phyloP scores from a whole-genome alignment of 805 yeast species.

The Candida insectorum region DNA sequence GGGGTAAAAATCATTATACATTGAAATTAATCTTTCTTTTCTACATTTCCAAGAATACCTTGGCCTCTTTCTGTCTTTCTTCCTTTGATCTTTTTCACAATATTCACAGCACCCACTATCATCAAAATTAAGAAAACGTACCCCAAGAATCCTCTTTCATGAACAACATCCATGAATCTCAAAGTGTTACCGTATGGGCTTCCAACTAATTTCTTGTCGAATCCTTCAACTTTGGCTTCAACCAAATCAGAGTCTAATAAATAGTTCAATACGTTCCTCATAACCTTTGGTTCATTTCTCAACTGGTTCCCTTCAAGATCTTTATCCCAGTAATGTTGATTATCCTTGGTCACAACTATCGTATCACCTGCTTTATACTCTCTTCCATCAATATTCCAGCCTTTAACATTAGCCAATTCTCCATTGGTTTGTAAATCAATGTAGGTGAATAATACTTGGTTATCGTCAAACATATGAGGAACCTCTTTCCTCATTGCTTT shows the following conservation, averaged over 20 bases:
- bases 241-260: conserved; percentile 32
- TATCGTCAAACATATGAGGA: conserved; percentile 43
- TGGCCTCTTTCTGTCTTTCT: conserved; percentile 1
- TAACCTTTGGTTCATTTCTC: conserved; percentile 26
- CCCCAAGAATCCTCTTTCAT: conserved; percentile 42
- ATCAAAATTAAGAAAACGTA: conserved; percentile 19
- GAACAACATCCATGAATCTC: conserved; percentile 43
- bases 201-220: conserved; percentile 31
- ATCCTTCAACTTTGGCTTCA: conserved; percentile 1
- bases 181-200: conserved; percentile 41
- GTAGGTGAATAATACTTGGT: conserved; percentile 44
- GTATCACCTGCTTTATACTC: conserved; percentile 51
- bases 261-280: conserved; percentile 35
- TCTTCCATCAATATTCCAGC: conserved; percentile 38
- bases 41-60: conserved; percentile 21
- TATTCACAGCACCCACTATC: not conserved
- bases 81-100: conserved; percentile 1
- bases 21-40: conserved; percentile 17
- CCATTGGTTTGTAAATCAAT: conserved; percentile 45
- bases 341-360: conserved; percentile 47
- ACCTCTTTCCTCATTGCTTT: conserved; percentile 48
- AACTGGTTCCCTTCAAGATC: conserved; percentile 35
- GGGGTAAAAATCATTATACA: not conserved
- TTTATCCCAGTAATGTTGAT: conserved; percentile 29
- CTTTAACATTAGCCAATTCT: conserved; percentile 21